Evolutionary conservation across 371 early-diverging fungal species (phyloP).

Genomic region (Parasitella parasitica): DNA sequence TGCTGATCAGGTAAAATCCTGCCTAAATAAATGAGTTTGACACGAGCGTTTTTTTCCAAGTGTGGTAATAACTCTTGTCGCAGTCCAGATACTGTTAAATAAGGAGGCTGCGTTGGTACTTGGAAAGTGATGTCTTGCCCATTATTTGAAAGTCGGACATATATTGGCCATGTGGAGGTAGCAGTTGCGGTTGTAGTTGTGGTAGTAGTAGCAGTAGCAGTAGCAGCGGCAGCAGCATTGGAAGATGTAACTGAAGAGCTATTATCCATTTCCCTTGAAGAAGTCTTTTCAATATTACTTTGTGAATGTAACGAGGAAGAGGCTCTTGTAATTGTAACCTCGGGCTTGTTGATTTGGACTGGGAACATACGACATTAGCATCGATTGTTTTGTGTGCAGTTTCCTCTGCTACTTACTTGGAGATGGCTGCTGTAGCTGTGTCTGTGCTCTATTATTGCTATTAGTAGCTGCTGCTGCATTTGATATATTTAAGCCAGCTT

Average conservation of each 20-base stretch:
- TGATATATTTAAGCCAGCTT: neutral
- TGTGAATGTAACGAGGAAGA: slow-evolving; percentile 8
- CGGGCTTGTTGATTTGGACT: neutral
- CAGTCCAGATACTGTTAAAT: slow-evolving; percentile 13
- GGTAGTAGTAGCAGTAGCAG: neutral
- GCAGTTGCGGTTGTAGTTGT: neutral
- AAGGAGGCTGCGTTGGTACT: slow-evolving; percentile 22
- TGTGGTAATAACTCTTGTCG: slow-evolving; percentile 12
- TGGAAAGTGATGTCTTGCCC: slow-evolving; percentile 19
- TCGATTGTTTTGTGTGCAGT: neutral
- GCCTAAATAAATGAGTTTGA: slow-evolving; percentile 26
- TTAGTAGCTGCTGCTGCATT: neutral
- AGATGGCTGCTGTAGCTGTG: neutral
- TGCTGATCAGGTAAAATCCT: slow-evolving; percentile 16
- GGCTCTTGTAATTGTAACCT: slow-evolving; percentile 2
- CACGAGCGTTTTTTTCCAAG: slow-evolving; percentile 8
- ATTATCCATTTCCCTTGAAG: neutral
- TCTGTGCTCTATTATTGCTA: neutral
- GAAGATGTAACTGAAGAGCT: neutral
- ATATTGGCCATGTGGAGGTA: slow-evolving; percentile 19
- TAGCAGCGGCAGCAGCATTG: neutral
- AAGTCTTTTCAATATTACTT: slow-evolving; percentile 6
- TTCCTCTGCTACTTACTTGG: neutral
- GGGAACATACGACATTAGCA: neutral
- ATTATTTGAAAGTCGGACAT: slow-evolving; percentile 25